phyloP scores from a whole-genome alignment of 2,329 filamentous ascomycete species.

The Immersiporthe knoxdaviesiana region DNA sequence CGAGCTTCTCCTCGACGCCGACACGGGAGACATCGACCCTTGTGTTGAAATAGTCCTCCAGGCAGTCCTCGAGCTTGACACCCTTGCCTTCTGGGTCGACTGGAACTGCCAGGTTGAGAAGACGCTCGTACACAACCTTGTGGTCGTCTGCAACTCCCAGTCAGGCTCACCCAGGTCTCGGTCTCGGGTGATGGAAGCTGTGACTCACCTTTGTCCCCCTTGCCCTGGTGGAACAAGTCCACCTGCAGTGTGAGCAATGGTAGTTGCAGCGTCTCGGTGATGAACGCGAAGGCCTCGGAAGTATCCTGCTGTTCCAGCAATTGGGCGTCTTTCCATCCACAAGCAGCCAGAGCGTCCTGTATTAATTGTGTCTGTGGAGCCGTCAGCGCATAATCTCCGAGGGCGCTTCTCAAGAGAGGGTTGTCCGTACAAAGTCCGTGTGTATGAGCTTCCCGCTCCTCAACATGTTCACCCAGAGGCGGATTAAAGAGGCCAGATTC shows the following conservation, averaged over 20 bases:
- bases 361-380: slow-evolving; percentile 71
- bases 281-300: slow-evolving; percentile 93
- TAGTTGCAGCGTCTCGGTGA: slow-evolving; percentile 85
- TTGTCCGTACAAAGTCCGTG: slow-evolving; percentile 71
- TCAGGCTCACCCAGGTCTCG: neutral
- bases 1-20: slow-evolving; percentile 53
- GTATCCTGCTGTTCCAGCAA: slow-evolving; percentile 86
- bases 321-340: slow-evolving; percentile 85
- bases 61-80: slow-evolving; percentile 84
- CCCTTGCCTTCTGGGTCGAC: slow-evolving; percentile 69
- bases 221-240: slow-evolving; percentile 87
- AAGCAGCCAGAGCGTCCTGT: slow-evolving; percentile 79
- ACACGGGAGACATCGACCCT: slow-evolving; percentile 86
- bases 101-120: slow-evolving; percentile 90
- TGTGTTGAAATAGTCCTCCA: slow-evolving; percentile 95
- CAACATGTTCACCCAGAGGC: slow-evolving; percentile 92
- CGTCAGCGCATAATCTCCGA: slow-evolving; percentile 34
- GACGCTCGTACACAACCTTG: slow-evolving; percentile 88
- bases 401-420: neutral
- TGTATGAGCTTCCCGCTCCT: slow-evolving; percentile 83
- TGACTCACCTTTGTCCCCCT: slow-evolving; percentile 57
- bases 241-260: slow-evolving; percentile 90
- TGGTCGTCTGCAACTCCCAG: slow-evolving; percentile 72
- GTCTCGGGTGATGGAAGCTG: neutral
- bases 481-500: slow-evolving; percentile 75